Conservation (phyloP, 169 alveolate genomes). For the Cryptosporidium muris region DNA sequence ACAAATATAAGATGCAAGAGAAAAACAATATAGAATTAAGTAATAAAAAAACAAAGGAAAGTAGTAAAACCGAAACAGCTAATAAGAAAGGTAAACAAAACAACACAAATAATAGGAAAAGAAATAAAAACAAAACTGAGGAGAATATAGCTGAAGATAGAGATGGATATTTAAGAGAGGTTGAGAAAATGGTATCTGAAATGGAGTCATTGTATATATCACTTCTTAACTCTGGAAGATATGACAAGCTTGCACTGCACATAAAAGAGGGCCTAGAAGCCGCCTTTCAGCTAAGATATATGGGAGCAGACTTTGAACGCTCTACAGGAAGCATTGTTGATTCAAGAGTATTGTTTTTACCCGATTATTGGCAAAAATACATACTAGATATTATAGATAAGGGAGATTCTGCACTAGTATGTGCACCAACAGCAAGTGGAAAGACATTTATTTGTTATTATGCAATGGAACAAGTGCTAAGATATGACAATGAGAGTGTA, state of each 20-base stretch:
- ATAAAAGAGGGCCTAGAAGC: conserved; percentile 24
- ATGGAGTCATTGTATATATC: too few relatives aligned
- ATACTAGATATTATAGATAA: conserved; percentile 84
- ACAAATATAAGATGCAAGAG: conserved; percentile 36
- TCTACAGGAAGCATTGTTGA: conserved; percentile 84
- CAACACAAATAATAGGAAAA: conserved; percentile 6
- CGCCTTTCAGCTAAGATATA: conserved; percentile 78
- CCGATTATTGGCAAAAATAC: conserved; percentile 91
- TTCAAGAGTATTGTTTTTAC: conserved; percentile 88
- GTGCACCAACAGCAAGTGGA: conserved; percentile 92
- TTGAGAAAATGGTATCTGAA: too few relatives aligned
- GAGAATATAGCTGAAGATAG: conserved; percentile 52
- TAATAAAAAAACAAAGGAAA: neutral
- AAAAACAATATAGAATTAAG: neutral
- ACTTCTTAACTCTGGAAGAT: neutral
- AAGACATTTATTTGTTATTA: conserved; percentile 91
- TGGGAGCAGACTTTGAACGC: conserved; percentile 86
- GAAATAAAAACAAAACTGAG: conserved; percentile 5
- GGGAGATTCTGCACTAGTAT: conserved; percentile 81
- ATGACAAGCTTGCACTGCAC: conserved; percentile 21
- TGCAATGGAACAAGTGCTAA: conserved; percentile 89
- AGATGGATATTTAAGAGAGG: neutral
- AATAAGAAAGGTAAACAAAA: conserved; percentile 2
- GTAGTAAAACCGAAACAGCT: neutral
- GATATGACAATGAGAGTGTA: conserved; percentile 85